Evolutionary conservation across 495 filamentous ascomycete species (phyloP), one percentile per base, ranked within the genome.

Genomic region (Lentithecium fluviatile): DNA sequence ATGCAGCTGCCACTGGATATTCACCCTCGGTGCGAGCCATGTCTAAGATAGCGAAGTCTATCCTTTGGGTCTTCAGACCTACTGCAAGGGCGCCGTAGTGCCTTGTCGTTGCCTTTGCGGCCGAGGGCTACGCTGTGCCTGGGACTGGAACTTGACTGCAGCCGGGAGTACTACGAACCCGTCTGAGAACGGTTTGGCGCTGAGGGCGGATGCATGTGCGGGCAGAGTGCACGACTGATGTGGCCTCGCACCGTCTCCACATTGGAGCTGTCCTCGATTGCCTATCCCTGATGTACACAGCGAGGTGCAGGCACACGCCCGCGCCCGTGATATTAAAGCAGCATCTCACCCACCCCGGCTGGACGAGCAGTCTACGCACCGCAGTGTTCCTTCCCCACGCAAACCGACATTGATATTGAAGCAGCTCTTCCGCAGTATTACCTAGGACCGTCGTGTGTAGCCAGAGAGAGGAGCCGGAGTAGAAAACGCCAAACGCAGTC

Each of bases 341-440:
- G 37, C 23, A 32, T 25, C 58, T 64, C 56, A 19, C 60, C 65
- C 60, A 52, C 46, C 56, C 37, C 49, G 43, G 60, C 26, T 42
- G 52, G 40, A 43, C 34, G 32, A 61, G 48, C 34, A 58, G 52
- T 47, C 52, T 60, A 52, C 51, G 60, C 60, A 64, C 56, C 51
- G 25, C 65, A 64, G 56, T 24, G 36, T 43, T 50, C 24, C 29
- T 60, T 51, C 56, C 60, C 40, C 51, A 38, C 3, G 20, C 45
- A 56, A 37, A 52, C n/a, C 64, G 50, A 64, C 65, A 68, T 68
- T 51, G 51, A 46, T 68, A 68, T 68, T 50, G 45, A 57, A 57
- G 61, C 60, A 68, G 65, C 43, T 64, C 52, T 68, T 61, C 50
- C 52, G 25, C 56, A 60, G 24, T 50, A 68, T 64, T 21, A 43